Evolutionary conservation across 345 rosid species (phyloP).

Genomic region (Aquilaria malaccensis): DNA sequence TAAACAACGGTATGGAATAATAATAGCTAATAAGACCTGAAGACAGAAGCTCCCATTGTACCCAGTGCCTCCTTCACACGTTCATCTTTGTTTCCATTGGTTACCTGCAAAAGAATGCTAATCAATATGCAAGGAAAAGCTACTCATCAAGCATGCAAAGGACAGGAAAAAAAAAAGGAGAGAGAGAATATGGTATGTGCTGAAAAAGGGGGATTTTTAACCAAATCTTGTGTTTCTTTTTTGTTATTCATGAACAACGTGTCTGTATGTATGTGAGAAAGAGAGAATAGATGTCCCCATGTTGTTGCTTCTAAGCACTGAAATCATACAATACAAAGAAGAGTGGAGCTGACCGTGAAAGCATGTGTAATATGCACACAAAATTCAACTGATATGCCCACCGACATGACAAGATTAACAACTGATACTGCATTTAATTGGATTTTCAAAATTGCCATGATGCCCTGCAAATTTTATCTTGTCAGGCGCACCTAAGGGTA

Average conservation of each 20-base stretch:
- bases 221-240: too few species aligned
- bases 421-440: conserved; percentile 96
- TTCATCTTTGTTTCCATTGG: conserved; percentile 63
- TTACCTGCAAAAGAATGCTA: conserved; percentile 40
- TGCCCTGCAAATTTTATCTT: conserved; percentile 61
- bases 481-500: conserved; percentile 11
- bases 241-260: too few species aligned
- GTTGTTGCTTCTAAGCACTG: neutral
- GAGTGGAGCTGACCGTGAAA: conserved; percentile 56
- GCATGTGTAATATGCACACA: conserved; percentile 94
- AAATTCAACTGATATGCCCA: conserved; percentile 94
- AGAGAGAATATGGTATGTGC: too few species aligned
- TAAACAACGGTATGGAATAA: neutral
- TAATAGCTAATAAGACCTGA: conserved; percentile 48
- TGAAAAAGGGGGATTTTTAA: too few species aligned
- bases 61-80: conserved; percentile 75
- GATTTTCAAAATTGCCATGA: conserved; percentile 80
- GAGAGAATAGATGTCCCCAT: neutral
- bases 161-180: neutral
- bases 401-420: conserved; percentile 93
- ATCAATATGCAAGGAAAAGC: conserved; percentile 8
- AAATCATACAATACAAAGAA: neutral
- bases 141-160: neutral
- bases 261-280: too few species aligned
- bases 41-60: conserved; percentile 98